A percentile compares a stretch with the other conserved stretches of the same genome.
These are phyloP conservation scores for Lepiota venenata DNA, from an alignment of 768 basidiomycete genomes.

Conservation along the genomic window DNA sequence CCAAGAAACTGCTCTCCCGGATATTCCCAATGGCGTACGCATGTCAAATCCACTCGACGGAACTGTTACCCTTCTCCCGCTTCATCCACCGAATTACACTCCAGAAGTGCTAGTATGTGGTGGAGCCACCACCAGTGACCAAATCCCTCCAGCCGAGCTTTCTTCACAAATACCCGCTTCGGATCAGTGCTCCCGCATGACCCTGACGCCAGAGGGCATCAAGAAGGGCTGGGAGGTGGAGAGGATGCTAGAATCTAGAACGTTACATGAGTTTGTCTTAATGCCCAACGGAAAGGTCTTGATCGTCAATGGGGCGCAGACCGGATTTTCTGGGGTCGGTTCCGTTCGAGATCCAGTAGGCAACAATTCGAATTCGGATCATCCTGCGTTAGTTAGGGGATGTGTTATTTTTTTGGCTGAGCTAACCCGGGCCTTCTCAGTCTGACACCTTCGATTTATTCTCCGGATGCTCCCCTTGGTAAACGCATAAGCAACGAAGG, in stretches of 20 bases:
- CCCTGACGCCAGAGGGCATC: constrained; percentile 38
- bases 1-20: constrained; percentile 34
- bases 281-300: constrained; percentile 42
- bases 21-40: constrained; percentile 40
- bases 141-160: constrained; percentile 23
- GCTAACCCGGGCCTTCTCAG: constrained; percentile 7
- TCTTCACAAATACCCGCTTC: constrained; percentile 39
- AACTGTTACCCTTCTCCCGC: constrained; percentile 33
- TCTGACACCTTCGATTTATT: constrained; percentile 46
- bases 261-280: constrained; percentile 35
- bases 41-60: constrained; percentile 38
- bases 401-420: background rate
- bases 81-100: constrained; percentile 34
- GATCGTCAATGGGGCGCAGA: constrained; percentile 40
- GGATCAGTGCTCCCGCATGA: constrained; percentile 39
- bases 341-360: constrained; percentile 27
- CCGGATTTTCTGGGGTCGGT: constrained; percentile 39
- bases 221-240: constrained; percentile 44
- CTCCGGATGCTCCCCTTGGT: constrained; percentile 39
- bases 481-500: constrained; percentile 45
- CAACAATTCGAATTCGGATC: constrained; percentile 25
- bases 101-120: constrained; percentile 48
- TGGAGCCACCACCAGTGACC: constrained; percentile 33
- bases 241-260: constrained; percentile 36
- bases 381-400: constrained; percentile 22